Conservation (phyloP, 768 basidiomycete species). For the Trametes cubensis region DNA sequence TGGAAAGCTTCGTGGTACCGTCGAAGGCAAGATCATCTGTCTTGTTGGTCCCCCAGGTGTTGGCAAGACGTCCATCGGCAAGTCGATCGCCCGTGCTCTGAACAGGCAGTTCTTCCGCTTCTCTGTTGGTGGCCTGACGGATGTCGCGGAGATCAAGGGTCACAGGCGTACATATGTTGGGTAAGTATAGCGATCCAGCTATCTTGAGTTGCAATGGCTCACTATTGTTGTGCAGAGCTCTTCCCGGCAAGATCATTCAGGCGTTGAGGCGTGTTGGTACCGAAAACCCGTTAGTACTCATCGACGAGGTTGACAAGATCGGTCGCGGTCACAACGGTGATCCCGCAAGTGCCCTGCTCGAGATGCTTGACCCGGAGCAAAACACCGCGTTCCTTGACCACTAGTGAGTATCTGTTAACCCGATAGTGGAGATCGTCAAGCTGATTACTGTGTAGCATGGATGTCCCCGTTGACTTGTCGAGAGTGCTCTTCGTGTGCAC, state of each 20-base stretch:
- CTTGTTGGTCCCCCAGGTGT: conserved; percentile 97
- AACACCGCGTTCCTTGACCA: conserved; percentile 94
- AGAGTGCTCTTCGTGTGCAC: conserved; percentile 98
- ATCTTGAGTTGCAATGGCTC: too few species aligned
- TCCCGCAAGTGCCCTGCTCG: conserved; percentile 85
- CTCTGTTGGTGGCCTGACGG: conserved; percentile 93
- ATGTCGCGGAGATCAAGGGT: conserved; percentile 99
- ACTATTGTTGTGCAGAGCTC: conserved; percentile 53
- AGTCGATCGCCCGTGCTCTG: conserved; percentile 90
- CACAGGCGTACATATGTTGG: conserved; percentile 97
- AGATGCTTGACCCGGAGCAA: conserved; percentile 95
- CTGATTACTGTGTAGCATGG: conserved; percentile 61
- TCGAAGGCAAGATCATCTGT: conserved; percentile 97
- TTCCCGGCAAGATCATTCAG: conserved; percentile 95
- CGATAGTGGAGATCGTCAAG: neutral
- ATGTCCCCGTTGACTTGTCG: conserved; percentile 95
- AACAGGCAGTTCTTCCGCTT: conserved; percentile 95
- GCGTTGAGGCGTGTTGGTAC: conserved; percentile 91
- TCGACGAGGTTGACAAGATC: conserved; percentile 97
- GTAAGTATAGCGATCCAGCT: too few species aligned
- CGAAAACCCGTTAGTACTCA: conserved; percentile 91
- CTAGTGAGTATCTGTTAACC: conserved; percentile 61
- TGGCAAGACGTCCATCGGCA: conserved; percentile 95
- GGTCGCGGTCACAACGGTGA: conserved; percentile 91
- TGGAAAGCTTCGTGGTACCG: conserved; percentile 90